Conservation (phyloP, 371 early-diverging fungal genomes). For the Rhizopus delemar region DNA sequence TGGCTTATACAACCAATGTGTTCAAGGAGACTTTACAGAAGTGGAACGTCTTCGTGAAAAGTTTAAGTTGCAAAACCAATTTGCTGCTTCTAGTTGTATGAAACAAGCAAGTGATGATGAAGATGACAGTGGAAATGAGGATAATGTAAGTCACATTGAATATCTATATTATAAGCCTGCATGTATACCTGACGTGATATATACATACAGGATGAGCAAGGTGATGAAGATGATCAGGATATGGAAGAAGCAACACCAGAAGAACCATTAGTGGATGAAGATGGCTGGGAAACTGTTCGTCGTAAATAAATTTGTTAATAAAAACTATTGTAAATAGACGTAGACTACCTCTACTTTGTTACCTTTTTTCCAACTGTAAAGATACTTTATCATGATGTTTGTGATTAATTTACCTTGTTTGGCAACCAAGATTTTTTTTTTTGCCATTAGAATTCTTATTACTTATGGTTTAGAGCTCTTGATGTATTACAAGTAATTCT, state of each 20-base stretch:
- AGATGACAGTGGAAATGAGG: constrained; percentile 27
- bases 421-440: no score
- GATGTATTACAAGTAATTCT: no score
- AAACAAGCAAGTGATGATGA: constrained; percentile 40
- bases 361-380: no score
- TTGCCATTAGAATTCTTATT: no score
- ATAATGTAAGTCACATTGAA: not conserved
- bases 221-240: constrained; percentile 23
- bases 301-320: constrained; percentile 19
- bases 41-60: constrained; percentile 55
- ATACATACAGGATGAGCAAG: constrained; percentile 8
- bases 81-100: constrained; percentile 33
- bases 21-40: constrained; percentile 52
- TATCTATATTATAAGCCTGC: not conserved
- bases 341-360: no score
- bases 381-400: no score
- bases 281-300: constrained; percentile 55
- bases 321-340: no score
- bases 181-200: not conserved
- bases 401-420: no score
- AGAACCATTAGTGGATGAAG: constrained; percentile 50
- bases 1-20: constrained; percentile 53
- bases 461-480: no score
- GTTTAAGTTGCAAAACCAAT: constrained; percentile 30
- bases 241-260: constrained; percentile 45